Conservation (phyloP, 1,284 basidiomycete genomes). For the Schizopora paradoxa region DNA sequence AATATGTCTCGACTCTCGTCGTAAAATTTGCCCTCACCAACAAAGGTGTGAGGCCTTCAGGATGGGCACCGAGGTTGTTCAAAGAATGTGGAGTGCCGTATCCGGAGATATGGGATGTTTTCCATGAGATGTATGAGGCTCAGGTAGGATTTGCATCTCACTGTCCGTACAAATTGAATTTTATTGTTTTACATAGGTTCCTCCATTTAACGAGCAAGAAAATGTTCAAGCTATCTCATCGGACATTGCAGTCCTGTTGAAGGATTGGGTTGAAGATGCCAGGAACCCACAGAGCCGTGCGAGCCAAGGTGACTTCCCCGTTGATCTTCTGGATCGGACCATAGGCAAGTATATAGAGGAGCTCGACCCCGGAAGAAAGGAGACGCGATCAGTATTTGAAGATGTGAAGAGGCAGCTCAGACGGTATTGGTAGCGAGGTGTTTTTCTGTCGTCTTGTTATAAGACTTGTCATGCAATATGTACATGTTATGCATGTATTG, state of each 20-base stretch:
- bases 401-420: conserved; percentile 61
- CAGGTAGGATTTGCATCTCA: conserved; percentile 48
- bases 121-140: conserved; percentile 84
- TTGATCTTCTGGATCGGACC: conserved; percentile 61
- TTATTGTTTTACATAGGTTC: conserved; percentile 44
- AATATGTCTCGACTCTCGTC: conserved; percentile 61
- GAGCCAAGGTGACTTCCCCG: conserved; percentile 62
- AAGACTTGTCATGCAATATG: too few species aligned
- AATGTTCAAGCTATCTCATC: conserved; percentile 74
- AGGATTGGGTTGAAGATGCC: conserved; percentile 72
- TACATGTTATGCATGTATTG: too few species aligned
- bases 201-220: conserved; percentile 74
- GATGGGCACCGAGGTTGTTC: conserved; percentile 78
- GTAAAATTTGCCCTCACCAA: conserved; percentile 65
- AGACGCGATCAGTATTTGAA: conserved; percentile 62
- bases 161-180: conserved; percentile 1
- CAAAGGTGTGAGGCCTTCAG: conserved; percentile 52
- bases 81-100: conserved; percentile 74
- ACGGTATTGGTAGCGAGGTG: conserved; percentile 48
- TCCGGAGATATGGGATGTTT: conserved; percentile 75
- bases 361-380: conserved; percentile 49
- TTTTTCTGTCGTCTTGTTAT: background rate
- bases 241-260: conserved; percentile 70
- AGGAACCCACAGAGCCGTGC: conserved; percentile 56
- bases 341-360: conserved; percentile 69